Evolutionary conservation across 1,139 yeast species (phyloP).

Genomic region (Pichia kudriavzevii): DNA sequence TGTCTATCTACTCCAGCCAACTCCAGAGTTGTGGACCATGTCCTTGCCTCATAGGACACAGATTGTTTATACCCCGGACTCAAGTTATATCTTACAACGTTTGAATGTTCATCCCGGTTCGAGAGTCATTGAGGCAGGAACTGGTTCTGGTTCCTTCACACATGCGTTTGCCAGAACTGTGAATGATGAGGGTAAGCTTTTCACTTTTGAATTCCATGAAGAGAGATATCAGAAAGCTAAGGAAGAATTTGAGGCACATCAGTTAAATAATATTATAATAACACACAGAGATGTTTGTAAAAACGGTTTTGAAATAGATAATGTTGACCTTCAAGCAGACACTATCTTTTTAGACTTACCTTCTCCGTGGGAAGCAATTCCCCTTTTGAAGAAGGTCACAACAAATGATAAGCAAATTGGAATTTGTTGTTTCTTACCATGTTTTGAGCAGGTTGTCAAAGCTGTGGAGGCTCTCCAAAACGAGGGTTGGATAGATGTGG

Average conservation of each 20-base stretch:
- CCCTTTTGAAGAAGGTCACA: constrained; percentile 58
- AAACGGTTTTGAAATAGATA: constrained; percentile 63
- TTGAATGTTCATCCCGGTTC: constrained; percentile 68
- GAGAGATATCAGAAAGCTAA: constrained; percentile 75
- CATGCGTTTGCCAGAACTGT: constrained; percentile 87
- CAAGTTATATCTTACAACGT: constrained; percentile 81
- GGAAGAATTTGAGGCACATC: constrained; percentile 68
- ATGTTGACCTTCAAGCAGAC: constrained; percentile 44
- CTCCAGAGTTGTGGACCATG: constrained; percentile 93
- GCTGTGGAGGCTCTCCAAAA: constrained; percentile 68
- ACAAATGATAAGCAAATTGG: constrained; percentile 48
- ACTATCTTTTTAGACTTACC: constrained; percentile 88
- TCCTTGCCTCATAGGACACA: constrained; percentile 96
- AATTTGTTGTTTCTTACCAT: constrained; percentile 93
- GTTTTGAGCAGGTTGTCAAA: constrained; percentile 92
- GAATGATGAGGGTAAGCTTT: constrained; percentile 53
- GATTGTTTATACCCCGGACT: constrained; percentile 93
- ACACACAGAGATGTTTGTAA: constrained; percentile 93
- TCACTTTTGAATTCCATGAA: constrained; percentile 87
- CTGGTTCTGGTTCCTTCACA: constrained; percentile 94
- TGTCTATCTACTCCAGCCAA: constrained; percentile 80
- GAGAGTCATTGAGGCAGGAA: constrained; percentile 90
- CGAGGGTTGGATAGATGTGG: constrained; percentile 81
- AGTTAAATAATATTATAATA: constrained; percentile 37
- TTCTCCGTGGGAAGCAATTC: constrained; percentile 95